A percentile compares a stretch with the other conserved stretches of the same genome.
These are phyloP conservation scores for Tubosaeta sp. DNA, from an alignment of 768 basidiomycete genomes.

Conservation along the genomic window DNA sequence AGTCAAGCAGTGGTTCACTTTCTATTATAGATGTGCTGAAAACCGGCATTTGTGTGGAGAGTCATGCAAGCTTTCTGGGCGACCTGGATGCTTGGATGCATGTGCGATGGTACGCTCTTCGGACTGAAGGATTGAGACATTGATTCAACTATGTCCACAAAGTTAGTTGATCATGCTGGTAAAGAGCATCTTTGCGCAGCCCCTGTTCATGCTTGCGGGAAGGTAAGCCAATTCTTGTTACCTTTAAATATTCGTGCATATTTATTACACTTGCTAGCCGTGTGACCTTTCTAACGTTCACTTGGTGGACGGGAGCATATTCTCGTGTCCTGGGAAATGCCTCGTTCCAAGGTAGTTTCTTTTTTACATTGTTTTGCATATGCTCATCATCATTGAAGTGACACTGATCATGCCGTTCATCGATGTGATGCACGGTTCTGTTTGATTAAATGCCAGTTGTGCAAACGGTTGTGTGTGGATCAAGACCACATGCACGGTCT, in stretches of 20 bases:
- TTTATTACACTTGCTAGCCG: slow-evolving; percentile 27
- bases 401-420: slow-evolving; percentile 43
- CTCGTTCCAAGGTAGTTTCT: slow-evolving; percentile 36
- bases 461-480: slow-evolving; percentile 47
- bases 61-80: slow-evolving; percentile 41
- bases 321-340: slow-evolving; percentile 43
- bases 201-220: slow-evolving; percentile 49
- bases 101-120: slow-evolving; percentile 44
- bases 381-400: slow-evolving; percentile 30
- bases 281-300: slow-evolving; percentile 37
- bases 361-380: background rate
- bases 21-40: slow-evolving; percentile 42
- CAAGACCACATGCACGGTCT: slow-evolving; percentile 52
- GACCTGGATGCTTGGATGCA: slow-evolving; percentile 45
- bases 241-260: background rate
- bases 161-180: slow-evolving; percentile 48
- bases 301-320: slow-evolving; percentile 28
- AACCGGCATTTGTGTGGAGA: slow-evolving; percentile 54
- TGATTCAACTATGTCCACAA: background rate
- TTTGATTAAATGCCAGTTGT: slow-evolving; percentile 51
- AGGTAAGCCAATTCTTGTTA: slow-evolving; percentile 29
- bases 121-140: background rate
- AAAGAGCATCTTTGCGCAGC: slow-evolving; percentile 53
- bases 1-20: background rate
- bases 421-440: slow-evolving; percentile 50